phyloP scores from a whole-genome alignment of 2,329 filamentous ascomycete species.

The Chalaropsis thielavioides region DNA sequence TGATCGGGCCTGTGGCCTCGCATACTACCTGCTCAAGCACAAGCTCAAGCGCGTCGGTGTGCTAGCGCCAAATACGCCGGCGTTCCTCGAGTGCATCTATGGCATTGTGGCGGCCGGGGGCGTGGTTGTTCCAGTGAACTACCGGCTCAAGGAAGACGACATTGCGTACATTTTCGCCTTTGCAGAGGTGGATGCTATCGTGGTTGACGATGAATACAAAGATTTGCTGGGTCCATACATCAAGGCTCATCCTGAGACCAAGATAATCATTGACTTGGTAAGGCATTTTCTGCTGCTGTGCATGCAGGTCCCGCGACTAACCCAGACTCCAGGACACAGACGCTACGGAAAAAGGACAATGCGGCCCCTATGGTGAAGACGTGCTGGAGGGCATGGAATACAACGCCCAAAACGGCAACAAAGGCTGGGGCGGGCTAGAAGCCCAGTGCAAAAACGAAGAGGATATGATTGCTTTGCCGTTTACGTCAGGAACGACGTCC shows the following conservation, averaged over 20 bases:
- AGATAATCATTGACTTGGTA: conserved; percentile 58
- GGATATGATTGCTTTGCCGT: conserved; percentile 70
- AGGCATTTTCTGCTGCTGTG: conserved; percentile 18
- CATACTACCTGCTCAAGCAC: conserved; percentile 70
- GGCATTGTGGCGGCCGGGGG: conserved; percentile 71
- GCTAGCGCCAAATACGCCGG: conserved; percentile 81
- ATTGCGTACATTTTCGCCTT: conserved; percentile 83
- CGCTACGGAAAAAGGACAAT: conserved; percentile 54
- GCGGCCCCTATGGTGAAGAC: conserved; percentile 70
- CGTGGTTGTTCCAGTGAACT: conserved; percentile 54
- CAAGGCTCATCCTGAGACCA: conserved; percentile 45
- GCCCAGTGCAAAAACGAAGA: conserved; percentile 62
- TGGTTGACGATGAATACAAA: conserved; percentile 72
- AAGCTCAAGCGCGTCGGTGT: conserved; percentile 67
- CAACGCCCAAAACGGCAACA: conserved; percentile 49
- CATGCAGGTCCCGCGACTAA: not conserved
- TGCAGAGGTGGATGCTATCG: conserved; percentile 71
- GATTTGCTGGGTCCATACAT: conserved; percentile 53
- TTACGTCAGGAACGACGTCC: conserved; percentile 88
- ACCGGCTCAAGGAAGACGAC: conserved; percentile 63
- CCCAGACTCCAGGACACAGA: conserved; percentile 52
- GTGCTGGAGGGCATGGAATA: conserved; percentile 64
- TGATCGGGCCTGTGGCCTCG: conserved; percentile 72
- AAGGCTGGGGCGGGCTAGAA: conserved; percentile 66
- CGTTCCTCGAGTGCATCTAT: conserved; percentile 82